Evolutionary conservation across 345 rosid species (phyloP).

Genomic region (Citrus unshiu): DNA sequence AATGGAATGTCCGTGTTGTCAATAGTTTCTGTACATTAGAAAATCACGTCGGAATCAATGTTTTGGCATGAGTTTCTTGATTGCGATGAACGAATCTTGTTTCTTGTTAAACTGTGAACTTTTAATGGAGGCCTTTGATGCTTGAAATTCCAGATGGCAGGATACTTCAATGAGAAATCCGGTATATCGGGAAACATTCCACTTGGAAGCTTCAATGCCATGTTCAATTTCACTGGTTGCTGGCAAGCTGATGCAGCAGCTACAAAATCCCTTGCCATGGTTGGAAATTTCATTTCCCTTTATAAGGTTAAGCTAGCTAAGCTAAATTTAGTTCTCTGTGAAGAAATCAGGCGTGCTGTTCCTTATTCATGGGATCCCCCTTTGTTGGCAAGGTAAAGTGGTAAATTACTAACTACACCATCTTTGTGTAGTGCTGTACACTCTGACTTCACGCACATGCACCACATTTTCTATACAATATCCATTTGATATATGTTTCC

Average conservation of each 20-base stretch:
- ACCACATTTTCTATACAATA: background rate
- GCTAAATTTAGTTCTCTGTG: conserved; percentile 44
- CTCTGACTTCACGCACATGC: background rate
- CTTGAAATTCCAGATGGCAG: conserved; percentile 75
- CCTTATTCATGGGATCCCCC: conserved; percentile 99
- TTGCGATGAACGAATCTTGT: background rate
- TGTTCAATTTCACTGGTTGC: conserved; percentile 96
- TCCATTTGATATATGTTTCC: conserved; percentile 11
- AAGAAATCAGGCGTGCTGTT: conserved; percentile 73
- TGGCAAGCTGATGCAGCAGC: conserved; percentile 93
- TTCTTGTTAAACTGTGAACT: background rate
- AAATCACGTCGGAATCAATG: background rate
- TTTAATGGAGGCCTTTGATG: conserved; percentile 12
- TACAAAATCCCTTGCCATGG: conserved; percentile 89
- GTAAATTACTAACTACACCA: conserved; percentile 27
- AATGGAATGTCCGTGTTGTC: background rate
- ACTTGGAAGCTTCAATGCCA: conserved; percentile 92
- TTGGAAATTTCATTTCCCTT: conserved; percentile 75
- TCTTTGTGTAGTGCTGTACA: background rate
- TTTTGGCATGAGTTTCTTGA: background rate
- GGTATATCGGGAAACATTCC: conserved; percentile 76
- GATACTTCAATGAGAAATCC: conserved; percentile 59
- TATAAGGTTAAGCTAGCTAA: conserved; percentile 55
- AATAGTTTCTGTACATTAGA: background rate
- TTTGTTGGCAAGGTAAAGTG: conserved; percentile 78